Conservation (phyloP, 2,329 filamentous ascomycete species). For the Hypoxylon rubiginosum region DNA sequence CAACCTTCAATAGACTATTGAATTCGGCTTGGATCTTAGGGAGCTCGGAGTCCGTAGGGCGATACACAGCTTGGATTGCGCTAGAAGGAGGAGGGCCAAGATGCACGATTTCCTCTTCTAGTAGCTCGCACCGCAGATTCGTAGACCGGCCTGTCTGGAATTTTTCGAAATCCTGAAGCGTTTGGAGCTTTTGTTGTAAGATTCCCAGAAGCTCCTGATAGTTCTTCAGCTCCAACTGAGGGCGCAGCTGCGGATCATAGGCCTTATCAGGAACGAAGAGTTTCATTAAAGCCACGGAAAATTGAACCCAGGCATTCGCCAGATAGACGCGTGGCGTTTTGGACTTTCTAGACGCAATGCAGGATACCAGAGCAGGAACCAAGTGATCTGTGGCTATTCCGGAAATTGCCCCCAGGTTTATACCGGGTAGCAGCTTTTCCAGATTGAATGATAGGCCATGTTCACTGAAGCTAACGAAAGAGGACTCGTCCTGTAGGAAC, state of each 20-base stretch:
- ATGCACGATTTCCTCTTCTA: conserved; percentile 71
- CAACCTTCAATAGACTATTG: conserved; percentile 77
- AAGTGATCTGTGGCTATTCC: conserved; percentile 57
- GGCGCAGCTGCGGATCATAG: conserved; percentile 82
- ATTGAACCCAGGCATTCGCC: conserved; percentile 78
- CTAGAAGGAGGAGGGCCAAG: conserved; percentile 79
- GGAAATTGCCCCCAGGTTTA: conserved; percentile 30
- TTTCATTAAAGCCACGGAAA: conserved; percentile 79
- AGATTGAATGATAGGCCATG: conserved; percentile 48
- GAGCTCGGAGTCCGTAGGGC: conserved; percentile 77
- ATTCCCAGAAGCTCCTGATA: conserved; percentile 67
- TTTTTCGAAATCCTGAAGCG: conserved; percentile 74
- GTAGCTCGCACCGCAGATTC: conserved; percentile 74
- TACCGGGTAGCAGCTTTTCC: conserved; percentile 42
- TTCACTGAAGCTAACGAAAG: conserved; percentile 41
- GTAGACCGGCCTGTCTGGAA: conserved; percentile 76
- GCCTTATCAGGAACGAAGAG: conserved; percentile 88
- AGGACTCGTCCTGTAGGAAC: conserved; percentile 24
- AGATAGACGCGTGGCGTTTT: conserved; percentile 51
- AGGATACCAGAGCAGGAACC: conserved; percentile 60
- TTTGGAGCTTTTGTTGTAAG: conserved; percentile 69
- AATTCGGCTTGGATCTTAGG: conserved; percentile 85
- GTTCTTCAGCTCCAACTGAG: conserved; percentile 74
- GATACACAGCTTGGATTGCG: conserved; percentile 75
- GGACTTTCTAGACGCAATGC: conserved; percentile 55